Evolutionary conservation across 352 stramenopile genomes (phyloP).

Genomic region (Phytopythium litorale): DNA sequence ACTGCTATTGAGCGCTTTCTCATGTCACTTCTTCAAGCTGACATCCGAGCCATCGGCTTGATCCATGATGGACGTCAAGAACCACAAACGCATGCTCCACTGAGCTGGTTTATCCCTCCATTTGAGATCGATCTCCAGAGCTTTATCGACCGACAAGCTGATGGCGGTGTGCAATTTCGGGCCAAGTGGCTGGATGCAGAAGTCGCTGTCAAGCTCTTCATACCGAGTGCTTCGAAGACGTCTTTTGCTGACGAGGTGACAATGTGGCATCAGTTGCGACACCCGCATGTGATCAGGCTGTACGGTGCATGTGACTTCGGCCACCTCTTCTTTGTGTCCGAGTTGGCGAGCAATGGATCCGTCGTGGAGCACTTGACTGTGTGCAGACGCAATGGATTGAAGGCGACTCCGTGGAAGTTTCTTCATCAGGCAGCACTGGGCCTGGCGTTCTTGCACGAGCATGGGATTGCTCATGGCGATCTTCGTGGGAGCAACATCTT

Average conservation of each 20-base stretch:
- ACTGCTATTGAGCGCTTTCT: not conserved
- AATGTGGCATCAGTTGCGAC: constrained; percentile 18
- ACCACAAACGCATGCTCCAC: no score
- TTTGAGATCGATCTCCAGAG: not conserved
- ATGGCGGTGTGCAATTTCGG: not conserved
- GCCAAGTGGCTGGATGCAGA: not conserved
- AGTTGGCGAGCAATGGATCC: constrained; percentile 10
- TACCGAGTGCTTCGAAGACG: not conserved
- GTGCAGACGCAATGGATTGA: constrained; percentile 5
- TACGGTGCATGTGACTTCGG: constrained; percentile 26
- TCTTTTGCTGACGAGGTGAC: constrained; percentile 6
- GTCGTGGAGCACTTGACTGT: constrained; percentile 16
- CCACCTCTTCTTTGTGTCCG: constrained; percentile 23
- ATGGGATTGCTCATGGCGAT: constrained; percentile 25
- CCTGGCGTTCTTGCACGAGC: constrained; percentile 26
- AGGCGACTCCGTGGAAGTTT: not conserved
- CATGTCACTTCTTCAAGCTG: not conserved
- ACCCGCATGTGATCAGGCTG: constrained; percentile 23
- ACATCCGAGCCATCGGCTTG: not conserved
- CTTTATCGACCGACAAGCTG: not conserved
- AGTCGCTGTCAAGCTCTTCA: not conserved
- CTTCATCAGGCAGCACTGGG: constrained; percentile 20
- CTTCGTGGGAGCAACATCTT: constrained; percentile 28
- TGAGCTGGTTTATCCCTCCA: not conserved
- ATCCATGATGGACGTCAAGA: no score